Conservation (phyloP, 2,329 filamentous ascomycete species). For the Cytospora piceicola region DNA sequence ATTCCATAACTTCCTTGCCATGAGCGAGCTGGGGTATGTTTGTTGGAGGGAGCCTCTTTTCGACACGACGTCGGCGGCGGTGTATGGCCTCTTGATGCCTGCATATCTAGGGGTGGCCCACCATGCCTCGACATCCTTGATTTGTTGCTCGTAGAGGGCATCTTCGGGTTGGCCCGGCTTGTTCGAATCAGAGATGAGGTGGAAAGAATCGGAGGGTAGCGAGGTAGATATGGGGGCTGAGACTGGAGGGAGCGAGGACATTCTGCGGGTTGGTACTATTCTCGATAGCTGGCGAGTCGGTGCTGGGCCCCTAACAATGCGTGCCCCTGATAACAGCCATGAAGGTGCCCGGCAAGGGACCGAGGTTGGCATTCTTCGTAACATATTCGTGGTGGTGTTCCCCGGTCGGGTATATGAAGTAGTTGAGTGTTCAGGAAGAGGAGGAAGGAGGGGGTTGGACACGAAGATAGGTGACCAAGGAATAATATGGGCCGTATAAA, state of each 20-base stretch:
- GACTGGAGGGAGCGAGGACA: constrained; percentile 58
- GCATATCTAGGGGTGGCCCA: constrained; percentile 84
- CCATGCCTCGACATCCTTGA: constrained; percentile 86
- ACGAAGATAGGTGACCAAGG: background rate
- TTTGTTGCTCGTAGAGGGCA: constrained; percentile 79
- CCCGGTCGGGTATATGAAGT: background rate
- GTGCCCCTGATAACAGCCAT: background rate
- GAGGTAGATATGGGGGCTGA: constrained; percentile 64
- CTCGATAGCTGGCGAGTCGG: constrained; percentile 39
- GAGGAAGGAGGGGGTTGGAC: background rate
- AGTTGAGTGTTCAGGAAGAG: background rate
- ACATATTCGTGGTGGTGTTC: constrained; percentile 19
- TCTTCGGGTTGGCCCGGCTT: constrained; percentile 85
- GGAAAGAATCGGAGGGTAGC: constrained; percentile 77
- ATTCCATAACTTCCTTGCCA: constrained; percentile 94
- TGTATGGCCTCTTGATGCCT: constrained; percentile 91
- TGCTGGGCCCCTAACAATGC: background rate
- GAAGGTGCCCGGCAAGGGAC: constrained; percentile 6
- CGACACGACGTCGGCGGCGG: constrained; percentile 86
- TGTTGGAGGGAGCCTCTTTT: constrained; percentile 89
- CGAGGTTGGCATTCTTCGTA: constrained; percentile 26
- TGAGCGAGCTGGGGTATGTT: constrained; percentile 87
- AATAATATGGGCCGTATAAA: background rate
- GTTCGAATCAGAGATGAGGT: constrained; percentile 75
- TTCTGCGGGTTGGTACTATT: constrained; percentile 48